Conservation (phyloP, 352 stramenopile genomes). For the Phytophthora sansomeana region DNA sequence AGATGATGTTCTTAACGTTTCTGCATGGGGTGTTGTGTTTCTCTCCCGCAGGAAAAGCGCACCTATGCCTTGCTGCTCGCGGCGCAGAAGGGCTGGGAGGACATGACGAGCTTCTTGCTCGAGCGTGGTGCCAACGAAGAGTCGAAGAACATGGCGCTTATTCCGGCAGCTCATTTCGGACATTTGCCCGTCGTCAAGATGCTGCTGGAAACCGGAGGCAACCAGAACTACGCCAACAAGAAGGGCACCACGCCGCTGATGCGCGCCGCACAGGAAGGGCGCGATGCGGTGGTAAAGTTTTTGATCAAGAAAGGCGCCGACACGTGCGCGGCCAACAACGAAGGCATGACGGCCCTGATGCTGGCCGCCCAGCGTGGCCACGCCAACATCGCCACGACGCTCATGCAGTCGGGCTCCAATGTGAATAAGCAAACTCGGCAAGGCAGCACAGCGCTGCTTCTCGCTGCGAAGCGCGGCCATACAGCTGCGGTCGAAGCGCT, state of each 20-base stretch:
- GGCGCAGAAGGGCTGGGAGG: slow-evolving; percentile 80
- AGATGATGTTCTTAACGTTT: no score
- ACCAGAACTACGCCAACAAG: slow-evolving; percentile 89
- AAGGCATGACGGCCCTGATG: slow-evolving; percentile 91
- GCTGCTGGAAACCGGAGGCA: slow-evolving; percentile 69
- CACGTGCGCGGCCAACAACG: slow-evolving; percentile 83
- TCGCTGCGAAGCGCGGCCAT: slow-evolving; percentile 86
- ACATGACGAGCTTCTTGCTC: slow-evolving; percentile 77
- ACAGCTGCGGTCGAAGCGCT: slow-evolving; percentile 80
- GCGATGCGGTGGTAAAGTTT: slow-evolving; percentile 79
- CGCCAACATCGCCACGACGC: slow-evolving; percentile 78
- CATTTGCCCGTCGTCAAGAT: slow-evolving; percentile 78
- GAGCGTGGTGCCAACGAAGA: slow-evolving; percentile 75
- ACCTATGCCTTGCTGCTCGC: slow-evolving; percentile 83
- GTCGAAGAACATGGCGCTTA: slow-evolving; percentile 88
- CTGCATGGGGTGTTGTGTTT: slow-evolving; percentile 4
- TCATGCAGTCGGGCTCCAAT: slow-evolving; percentile 86
- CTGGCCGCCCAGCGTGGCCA: slow-evolving; percentile 85
- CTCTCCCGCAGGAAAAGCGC: slow-evolving; percentile 70
- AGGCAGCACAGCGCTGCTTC: slow-evolving; percentile 84
- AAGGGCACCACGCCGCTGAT: slow-evolving; percentile 90
- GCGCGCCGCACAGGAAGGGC: slow-evolving; percentile 86
- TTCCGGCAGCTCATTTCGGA: slow-evolving; percentile 86
- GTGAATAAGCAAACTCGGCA: slow-evolving; percentile 90
- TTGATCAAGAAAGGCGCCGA: slow-evolving; percentile 77